Conservation (phyloP, 179 eudicot genomes). For the Vitellaria paradoxa region DNA sequence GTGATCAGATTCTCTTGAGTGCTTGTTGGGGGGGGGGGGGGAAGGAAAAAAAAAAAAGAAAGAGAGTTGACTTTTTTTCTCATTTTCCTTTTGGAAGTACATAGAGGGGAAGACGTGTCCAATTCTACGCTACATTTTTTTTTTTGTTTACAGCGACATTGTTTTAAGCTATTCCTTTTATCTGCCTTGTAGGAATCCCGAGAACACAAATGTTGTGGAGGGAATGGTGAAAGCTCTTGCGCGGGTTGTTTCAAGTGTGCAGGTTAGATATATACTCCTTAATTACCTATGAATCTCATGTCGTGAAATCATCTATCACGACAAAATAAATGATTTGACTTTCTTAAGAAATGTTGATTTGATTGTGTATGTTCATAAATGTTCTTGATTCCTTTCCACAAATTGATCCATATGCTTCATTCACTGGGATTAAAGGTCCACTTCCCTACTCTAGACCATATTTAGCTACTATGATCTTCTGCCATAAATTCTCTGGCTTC, state of each 20-base stretch:
- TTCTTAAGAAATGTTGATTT: neutral
- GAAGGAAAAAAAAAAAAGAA: no score
- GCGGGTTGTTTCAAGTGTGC: conserved; percentile 84
- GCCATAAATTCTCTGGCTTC: no score
- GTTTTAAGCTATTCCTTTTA: conserved; percentile 9
- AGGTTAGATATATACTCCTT: conserved; percentile 46
- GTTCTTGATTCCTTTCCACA: no score
- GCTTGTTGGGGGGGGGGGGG: no score
- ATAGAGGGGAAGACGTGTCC: neutral
- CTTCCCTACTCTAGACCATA: no score
- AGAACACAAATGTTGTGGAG: conserved; percentile 91
- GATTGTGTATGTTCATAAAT: neutral
- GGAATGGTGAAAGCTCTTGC: conserved; percentile 98
- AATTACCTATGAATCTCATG: neutral
- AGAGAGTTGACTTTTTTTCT: neutral
- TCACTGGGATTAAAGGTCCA: no score
- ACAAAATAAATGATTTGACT: neutral
- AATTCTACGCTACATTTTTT: neutral
- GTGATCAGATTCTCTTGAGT: no score
- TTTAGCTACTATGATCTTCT: no score
- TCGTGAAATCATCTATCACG: neutral
- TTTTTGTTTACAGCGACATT: neutral
- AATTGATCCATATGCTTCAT: no score
- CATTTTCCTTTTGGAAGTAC: neutral
- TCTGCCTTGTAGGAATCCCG: conserved; percentile 68